Percentiles rank a stretch among this genome's conserved stretches.
phyloP scores from a whole-genome alignment of 805 yeast species.

The Myxozyma kluyveri region DNA sequence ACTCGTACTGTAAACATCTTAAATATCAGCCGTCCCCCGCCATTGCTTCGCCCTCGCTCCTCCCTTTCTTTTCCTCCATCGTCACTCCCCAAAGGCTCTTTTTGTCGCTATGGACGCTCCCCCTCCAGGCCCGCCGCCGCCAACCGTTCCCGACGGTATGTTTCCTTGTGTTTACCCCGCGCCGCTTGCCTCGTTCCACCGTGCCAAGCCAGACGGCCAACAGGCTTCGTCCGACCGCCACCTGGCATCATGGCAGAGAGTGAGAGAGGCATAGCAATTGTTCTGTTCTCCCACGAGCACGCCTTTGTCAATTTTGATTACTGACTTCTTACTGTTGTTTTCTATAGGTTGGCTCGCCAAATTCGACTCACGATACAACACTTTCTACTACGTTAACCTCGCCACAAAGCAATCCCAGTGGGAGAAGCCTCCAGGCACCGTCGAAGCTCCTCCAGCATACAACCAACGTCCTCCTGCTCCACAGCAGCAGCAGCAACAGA shows the following conservation, averaged over 20 bases:
- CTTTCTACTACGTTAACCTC: slow-evolving; percentile 79
- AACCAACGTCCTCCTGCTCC: slow-evolving; percentile 11
- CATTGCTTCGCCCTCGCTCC: no score
- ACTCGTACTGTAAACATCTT: no score
- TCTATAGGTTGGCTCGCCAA: slow-evolving; percentile 28
- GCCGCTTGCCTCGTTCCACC: background rate
- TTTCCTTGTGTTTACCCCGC: background rate
- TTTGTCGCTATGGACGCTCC: slow-evolving; percentile 14
- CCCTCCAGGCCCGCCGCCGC: slow-evolving; percentile 28
- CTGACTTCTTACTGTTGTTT: background rate
- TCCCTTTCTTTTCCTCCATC: background rate
- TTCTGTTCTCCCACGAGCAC: background rate
- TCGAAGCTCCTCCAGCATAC: slow-evolving; percentile 32
- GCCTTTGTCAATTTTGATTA: background rate
- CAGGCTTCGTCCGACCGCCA: no score
- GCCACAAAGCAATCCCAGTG: slow-evolving; percentile 77
- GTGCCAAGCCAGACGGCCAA: no score
- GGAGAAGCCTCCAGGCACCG: slow-evolving; percentile 64
- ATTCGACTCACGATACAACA: slow-evolving; percentile 47
- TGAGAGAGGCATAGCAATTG: no score
- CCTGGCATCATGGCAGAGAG: no score
- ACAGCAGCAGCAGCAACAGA: slow-evolving; percentile 20
- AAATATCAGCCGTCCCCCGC: no score
- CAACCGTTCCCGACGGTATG: slow-evolving; percentile 26
- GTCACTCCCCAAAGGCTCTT: background rate